Base-by-base conservation (phyloP, 352 stramenopile species). In the Phytopythium vexans region DNA sequence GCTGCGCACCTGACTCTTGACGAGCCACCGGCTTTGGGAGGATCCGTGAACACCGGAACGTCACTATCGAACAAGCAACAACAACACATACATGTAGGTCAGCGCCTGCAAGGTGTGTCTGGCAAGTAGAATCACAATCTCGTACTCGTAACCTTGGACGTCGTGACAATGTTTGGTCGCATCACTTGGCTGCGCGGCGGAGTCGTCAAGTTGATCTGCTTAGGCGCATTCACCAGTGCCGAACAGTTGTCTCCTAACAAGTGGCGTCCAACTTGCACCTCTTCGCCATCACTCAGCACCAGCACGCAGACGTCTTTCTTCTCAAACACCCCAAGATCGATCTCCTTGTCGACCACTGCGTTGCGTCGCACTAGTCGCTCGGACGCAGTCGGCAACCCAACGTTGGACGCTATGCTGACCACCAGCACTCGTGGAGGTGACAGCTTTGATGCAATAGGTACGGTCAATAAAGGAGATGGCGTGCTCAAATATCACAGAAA, bases 221-320 rank as follows among this genome's bases (percentile, higher is more conserved):
- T 88, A 14, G 68, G 51, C 44, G 35, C 68, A 38, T 67, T 64
- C 6, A 87, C 56, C 48, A 89, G 27, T 12, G 36, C 49, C n/a
- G 60, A 53, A 0, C 56, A 8, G 56, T 88, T 64, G 33, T 50
- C 46, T 6, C 75, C 78, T 16, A 92, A 59, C 45, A 86, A 49
- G 7, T 81, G 70, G 8, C 68, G 61, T 4, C 74, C 62, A 14
- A 92, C 75, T 12, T 84, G 66, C 10, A 92, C 59, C 43, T 90
- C 79, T 72, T 92, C 82, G 10, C 82, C 82, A 38, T 92, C 65
- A 52, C 72, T 92, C 41, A 92, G 41, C 31, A 92, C 62, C 21
- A 92, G 50, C 11, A 92, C 62, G 47, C 82, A 92, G 3, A 70
- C 69, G 34, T 92, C 78, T 37, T 81, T 82, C 48, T 74, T 66